A percentile compares a stretch with the other conserved stretches of the same genome.
Conservation (phyloP, 352 stramenopile species). For the Phytophthora europaea region DNA sequence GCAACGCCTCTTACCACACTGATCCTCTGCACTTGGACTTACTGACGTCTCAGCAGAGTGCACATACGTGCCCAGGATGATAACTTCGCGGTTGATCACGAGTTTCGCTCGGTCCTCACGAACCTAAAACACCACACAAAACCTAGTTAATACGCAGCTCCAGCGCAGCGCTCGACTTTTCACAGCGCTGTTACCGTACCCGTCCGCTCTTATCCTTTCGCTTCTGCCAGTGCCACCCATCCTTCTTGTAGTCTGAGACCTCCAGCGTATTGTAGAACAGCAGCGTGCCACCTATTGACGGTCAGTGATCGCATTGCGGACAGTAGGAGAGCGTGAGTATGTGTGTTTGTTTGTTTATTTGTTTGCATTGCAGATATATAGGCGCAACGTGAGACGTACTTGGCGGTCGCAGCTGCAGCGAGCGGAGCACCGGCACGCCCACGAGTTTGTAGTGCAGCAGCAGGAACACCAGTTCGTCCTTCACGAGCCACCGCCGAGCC, state of each 20-base stretch:
- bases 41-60: constrained; percentile 81
- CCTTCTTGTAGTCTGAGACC: constrained; percentile 86
- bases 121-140: constrained; percentile 41
- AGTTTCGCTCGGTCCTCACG: constrained; percentile 88
- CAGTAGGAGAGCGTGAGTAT: background rate
- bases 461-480: constrained; percentile 85
- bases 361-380: background rate
- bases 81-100: constrained; percentile 85
- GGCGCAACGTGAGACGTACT: constrained; percentile 53
- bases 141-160: background rate
- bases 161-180: background rate
- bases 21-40: constrained; percentile 19
- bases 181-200: constrained; percentile 31
- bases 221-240: constrained; percentile 90
- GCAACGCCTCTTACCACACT: background rate
- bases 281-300: constrained; percentile 65
- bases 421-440: constrained; percentile 49
- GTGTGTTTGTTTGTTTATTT: too few species aligned
- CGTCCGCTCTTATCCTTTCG: constrained; percentile 85
- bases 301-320: background rate
- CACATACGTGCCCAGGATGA: constrained; percentile 86
- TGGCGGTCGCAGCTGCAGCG: constrained; percentile 56
- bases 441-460: constrained; percentile 63
- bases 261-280: constrained; percentile 75
- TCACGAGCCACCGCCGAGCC: constrained; percentile 80